Evolutionary conservation across 805 yeast species (phyloP).

Genomic region (Yarrowia divulgata): DNA sequence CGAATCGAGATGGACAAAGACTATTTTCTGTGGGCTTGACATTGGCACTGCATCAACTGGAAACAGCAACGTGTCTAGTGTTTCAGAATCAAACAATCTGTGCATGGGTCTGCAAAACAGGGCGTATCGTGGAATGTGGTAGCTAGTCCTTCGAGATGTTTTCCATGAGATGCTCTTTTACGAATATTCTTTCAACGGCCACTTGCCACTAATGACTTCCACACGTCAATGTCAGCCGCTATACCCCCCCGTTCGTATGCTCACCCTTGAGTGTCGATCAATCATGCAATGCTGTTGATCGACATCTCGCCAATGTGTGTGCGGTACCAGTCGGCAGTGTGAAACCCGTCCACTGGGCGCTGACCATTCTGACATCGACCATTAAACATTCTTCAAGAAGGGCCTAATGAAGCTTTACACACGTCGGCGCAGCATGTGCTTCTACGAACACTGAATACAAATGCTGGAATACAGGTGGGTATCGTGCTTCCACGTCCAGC

Average conservation of each 20-base stretch:
- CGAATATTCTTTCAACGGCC: too few species aligned
- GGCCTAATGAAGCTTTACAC: too few species aligned
- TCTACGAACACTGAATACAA: background rate
- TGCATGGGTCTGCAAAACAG: conserved; percentile 9
- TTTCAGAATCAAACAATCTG: conserved; percentile 23
- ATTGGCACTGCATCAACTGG: conserved; percentile 18
- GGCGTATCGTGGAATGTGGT: conserved; percentile 4
- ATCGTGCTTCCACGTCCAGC: too few species aligned
- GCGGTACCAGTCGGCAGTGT: background rate
- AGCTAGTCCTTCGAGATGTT: background rate
- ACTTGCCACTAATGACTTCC: too few species aligned
- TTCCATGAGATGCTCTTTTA: too few species aligned
- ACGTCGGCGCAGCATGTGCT: conserved; percentile 7
- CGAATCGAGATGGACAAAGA: conserved; percentile 21
- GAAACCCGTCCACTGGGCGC: conserved; percentile 2
- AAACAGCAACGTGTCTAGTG: conserved; percentile 35
- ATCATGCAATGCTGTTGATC: conserved; percentile 31
- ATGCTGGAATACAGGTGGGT: background rate
- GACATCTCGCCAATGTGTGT: conserved; percentile 24
- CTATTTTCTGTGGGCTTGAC: background rate
- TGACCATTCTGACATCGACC: too few species aligned
- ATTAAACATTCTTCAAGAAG: too few species aligned
- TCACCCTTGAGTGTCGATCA: conserved; percentile 28
- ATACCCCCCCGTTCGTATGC: conserved; percentile 18
- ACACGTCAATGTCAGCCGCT: background rate